phyloP scores from a whole-genome alignment of 75 land plant genomes.

The Pseudotsuga menziesii region DNA sequence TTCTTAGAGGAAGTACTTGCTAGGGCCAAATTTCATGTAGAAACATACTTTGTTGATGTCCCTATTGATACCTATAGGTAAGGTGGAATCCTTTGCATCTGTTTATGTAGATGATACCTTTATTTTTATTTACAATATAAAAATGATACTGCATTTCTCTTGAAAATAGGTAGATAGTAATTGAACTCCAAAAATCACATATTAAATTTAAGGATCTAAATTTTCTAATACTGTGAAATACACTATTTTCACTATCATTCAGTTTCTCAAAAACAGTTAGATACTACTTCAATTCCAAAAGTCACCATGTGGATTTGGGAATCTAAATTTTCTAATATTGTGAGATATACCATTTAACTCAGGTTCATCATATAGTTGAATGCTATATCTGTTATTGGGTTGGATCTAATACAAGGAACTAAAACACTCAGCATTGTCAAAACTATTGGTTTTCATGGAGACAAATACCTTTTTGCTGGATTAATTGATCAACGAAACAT shows the following conservation, averaged over 20 bases:
- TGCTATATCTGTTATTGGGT: slow-evolving; percentile 17
- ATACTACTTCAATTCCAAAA: not conserved
- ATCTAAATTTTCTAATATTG: not conserved
- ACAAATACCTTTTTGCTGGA: too few relatives aligned
- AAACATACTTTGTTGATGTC: slow-evolving; percentile 31
- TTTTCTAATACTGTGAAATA: not conserved
- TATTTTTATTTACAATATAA: not conserved
- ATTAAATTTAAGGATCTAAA: not conserved
- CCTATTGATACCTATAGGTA: slow-evolving; percentile 35
- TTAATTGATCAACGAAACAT: too few relatives aligned
- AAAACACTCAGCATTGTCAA: too few relatives aligned
- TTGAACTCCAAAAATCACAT: not conserved
- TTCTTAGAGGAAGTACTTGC: slow-evolving; percentile 10
- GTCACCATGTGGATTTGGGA: not conserved
- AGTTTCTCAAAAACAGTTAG: not conserved
- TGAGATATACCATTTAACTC: not conserved
- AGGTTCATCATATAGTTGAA: slow-evolving; percentile 17
- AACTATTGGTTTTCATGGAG: too few relatives aligned
- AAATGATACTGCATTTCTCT: not conserved
- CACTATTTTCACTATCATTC: not conserved
- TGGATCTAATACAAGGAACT: slow-evolving; percentile 31
- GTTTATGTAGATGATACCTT: not conserved
- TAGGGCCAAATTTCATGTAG: slow-evolving; percentile 14
- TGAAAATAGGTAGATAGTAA: not conserved
- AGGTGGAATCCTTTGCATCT: slow-evolving; percentile 1